Percentiles rank a stretch among this genome's conserved stretches.
phyloP scores from a whole-genome alignment of 495 filamentous ascomycete species.

The Cercophora samala region DNA sequence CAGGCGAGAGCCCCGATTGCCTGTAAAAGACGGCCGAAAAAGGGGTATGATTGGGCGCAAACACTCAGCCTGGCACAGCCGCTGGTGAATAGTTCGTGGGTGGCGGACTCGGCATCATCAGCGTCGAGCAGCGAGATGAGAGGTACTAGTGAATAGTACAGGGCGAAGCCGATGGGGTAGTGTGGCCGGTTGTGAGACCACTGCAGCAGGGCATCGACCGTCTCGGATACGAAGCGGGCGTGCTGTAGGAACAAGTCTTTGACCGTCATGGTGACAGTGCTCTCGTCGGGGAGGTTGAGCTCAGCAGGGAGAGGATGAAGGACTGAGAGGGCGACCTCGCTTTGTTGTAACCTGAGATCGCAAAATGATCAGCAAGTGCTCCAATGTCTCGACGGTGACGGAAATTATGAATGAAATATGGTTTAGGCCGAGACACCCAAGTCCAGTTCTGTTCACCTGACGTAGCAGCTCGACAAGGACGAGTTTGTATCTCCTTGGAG shows the following conservation, averaged over 20 bases:
- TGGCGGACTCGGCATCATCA: neutral
- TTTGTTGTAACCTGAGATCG: neutral
- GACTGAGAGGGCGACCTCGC: neutral
- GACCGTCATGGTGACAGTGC: neutral
- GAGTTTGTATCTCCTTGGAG: neutral
- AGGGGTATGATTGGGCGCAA: neutral
- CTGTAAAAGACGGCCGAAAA: constrained; percentile 1
- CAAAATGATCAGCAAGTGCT: neutral
- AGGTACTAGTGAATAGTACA: neutral
- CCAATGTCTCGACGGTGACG: neutral
- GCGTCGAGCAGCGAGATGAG: constrained; percentile 4
- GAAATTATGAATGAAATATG: neutral
- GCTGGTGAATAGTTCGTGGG: neutral
- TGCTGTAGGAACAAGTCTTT: neutral
- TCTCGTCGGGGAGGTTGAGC: neutral
- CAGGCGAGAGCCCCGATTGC: constrained; percentile 3
- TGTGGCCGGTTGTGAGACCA: neutral
- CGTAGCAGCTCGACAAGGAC: neutral
- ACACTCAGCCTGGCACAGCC: neutral
- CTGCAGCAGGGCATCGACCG: neutral
- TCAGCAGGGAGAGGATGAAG: neutral
- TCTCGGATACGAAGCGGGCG: neutral
- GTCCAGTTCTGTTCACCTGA: neutral
- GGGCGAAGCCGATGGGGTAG: neutral
- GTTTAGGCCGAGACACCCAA: neutral